Conservation (phyloP, 169 alveolate species). For the Plasmodium vinckei region DNA sequence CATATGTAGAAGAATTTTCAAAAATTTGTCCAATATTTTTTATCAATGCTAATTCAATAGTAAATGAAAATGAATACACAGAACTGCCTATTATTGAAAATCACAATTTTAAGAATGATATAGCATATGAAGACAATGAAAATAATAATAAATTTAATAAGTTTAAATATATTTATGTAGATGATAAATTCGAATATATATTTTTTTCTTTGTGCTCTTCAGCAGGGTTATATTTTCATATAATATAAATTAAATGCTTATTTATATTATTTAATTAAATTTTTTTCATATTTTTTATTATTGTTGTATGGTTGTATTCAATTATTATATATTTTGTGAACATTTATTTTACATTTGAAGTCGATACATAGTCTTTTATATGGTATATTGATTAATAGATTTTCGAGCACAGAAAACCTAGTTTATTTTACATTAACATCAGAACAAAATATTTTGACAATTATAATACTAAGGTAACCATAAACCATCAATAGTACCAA, state of each 20-base stretch:
- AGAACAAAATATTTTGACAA: conserved; percentile 28
- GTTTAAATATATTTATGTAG: conserved; percentile 34
- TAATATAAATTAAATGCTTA: background rate
- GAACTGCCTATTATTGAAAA: conserved; percentile 48
- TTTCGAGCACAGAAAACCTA: conserved; percentile 71
- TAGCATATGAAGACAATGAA: conserved; percentile 12
- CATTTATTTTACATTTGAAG: background rate
- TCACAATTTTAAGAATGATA: conserved; percentile 4
- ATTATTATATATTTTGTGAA: background rate
- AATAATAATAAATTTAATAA: conserved; percentile 6
- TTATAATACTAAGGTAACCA: conserved; percentile 54
- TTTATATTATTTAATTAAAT: conserved; percentile 3
- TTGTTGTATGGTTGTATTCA: background rate
- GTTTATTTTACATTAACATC: conserved; percentile 36
- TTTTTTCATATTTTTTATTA: background rate
- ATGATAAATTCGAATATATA: conserved; percentile 48
- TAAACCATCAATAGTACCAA: background rate
- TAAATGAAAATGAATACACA: conserved; percentile 19
- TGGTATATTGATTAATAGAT: conserved; percentile 10
- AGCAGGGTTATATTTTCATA: conserved; percentile 56
- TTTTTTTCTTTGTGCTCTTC: conserved; percentile 71
- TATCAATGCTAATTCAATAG: conserved; percentile 9
- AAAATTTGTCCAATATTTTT: conserved; percentile 49
- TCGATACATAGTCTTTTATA: too few relatives aligned
- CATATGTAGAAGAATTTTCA: conserved; percentile 71